These are phyloP conservation scores for Heliamphora pulchella DNA, from an alignment of 179 eudicot species.

Conservation along the genomic window DNA sequence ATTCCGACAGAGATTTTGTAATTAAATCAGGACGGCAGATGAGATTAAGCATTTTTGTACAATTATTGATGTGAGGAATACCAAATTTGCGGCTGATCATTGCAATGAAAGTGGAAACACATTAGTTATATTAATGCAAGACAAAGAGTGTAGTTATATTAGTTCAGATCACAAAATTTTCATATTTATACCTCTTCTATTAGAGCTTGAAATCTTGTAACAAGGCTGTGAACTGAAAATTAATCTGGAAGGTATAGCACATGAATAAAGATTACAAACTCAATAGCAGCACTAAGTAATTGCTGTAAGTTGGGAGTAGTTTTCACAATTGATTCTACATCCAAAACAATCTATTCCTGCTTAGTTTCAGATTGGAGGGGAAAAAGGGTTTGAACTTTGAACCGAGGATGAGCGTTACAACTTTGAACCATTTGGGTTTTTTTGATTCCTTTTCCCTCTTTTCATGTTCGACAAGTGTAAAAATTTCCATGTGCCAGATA, in stretches of 20 bases:
- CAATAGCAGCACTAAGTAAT: background rate
- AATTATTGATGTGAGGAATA: background rate
- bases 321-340: background rate
- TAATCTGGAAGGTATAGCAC: background rate
- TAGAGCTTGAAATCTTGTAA: background rate
- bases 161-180: background rate
- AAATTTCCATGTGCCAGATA: conserved; percentile 8
- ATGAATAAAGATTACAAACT: background rate
- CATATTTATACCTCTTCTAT: background rate
- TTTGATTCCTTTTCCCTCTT: conserved; percentile 14
- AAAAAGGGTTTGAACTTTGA: conserved; percentile 16
- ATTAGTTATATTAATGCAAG: background rate
- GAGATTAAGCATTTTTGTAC: background rate
- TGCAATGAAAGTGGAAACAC: background rate
- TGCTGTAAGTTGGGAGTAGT: background rate
- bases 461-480: conserved; percentile 14
- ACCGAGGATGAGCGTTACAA: conserved; percentile 14
- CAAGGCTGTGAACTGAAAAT: background rate
- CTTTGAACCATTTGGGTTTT: conserved; percentile 6
- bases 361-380: conserved; percentile 10
- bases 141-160: background rate
- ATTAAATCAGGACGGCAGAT: background rate
- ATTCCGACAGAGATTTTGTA: background rate
- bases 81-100: background rate
- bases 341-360: background rate